Evolutionary conservation across 2,329 filamentous ascomycete genomes (phyloP).

Genomic region (Cercospora citrullina): DNA sequence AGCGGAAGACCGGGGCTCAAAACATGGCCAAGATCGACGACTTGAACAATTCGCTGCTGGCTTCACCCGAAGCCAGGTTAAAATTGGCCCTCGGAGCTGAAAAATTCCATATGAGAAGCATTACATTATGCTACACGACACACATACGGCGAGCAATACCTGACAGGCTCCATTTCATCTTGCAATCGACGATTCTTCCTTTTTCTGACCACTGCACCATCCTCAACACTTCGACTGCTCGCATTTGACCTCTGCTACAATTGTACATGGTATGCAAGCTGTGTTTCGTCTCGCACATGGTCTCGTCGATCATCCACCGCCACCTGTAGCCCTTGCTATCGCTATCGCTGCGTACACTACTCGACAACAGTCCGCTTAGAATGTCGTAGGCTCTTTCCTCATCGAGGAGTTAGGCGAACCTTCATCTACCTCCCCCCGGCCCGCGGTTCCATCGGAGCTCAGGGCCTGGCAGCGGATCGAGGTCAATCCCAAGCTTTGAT

Average conservation of each 20-base stretch:
- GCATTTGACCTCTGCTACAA: background rate
- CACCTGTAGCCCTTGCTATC: background rate
- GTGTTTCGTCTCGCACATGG: background rate
- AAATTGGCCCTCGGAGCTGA: background rate
- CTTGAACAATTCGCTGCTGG: background rate
- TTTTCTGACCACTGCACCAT: background rate
- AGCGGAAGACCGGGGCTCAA: background rate
- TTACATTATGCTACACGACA: background rate
- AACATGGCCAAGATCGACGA: background rate
- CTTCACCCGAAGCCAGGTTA: background rate
- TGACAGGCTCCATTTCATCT: background rate
- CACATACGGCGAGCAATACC: background rate
- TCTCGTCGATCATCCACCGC: background rate
- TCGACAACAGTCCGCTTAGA: background rate
- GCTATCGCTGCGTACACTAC: background rate
- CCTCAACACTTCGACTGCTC: background rate
- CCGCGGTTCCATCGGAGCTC: background rate
- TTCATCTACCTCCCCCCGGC: background rate
- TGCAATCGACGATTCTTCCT: background rate
- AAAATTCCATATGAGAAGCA: background rate
- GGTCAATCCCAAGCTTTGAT: too few relatives aligned
- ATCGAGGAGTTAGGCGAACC: background rate
- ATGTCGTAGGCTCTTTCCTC: background rate
- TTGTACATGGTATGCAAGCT: background rate
- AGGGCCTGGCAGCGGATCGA: background rate